Conservation (phyloP, 2,329 filamentous ascomycete species). For the Verticillium longisporum region DNA sequence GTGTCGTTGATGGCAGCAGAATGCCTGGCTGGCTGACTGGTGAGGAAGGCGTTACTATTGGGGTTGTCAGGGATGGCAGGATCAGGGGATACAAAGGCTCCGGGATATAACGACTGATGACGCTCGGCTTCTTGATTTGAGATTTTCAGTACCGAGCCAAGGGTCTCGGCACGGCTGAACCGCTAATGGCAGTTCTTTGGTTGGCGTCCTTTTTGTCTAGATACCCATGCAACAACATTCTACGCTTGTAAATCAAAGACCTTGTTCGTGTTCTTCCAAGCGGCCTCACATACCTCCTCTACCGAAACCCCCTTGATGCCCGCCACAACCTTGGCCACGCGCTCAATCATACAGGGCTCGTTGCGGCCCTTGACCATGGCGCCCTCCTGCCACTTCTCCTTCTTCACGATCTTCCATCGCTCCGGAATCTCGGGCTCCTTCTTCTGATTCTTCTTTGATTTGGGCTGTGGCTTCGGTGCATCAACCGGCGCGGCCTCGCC, state of each 20-base stretch:
- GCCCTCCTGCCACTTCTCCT: slow-evolving; percentile 87
- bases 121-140: background rate
- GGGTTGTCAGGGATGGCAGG: slow-evolving; percentile 60
- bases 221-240: slow-evolving; percentile 18
- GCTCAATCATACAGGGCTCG: slow-evolving; percentile 80
- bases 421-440: slow-evolving; percentile 61
- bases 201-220: slow-evolving; percentile 10
- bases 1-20: slow-evolving; percentile 64
- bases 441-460: slow-evolving; percentile 45
- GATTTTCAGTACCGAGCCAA: background rate
- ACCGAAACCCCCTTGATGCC: slow-evolving; percentile 73
- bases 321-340: slow-evolving; percentile 84
- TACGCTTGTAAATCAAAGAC: slow-evolving; percentile 66
- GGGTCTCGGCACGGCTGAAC: background rate
- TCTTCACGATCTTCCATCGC: slow-evolving; percentile 81
- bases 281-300: slow-evolving; percentile 78
- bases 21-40: slow-evolving; percentile 93
- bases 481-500: slow-evolving; percentile 11
- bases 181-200: background rate
- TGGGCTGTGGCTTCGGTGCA: slow-evolving; percentile 20
- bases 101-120: slow-evolving; percentile 32
- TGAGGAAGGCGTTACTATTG: slow-evolving; percentile 72
- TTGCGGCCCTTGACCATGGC: slow-evolving; percentile 92
- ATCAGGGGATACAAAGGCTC: slow-evolving; percentile 54
- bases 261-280: slow-evolving; percentile 72